Evolutionary conservation across 768 basidiomycete genomes (phyloP).

Genomic region (Rhizopogon rudus): DNA sequence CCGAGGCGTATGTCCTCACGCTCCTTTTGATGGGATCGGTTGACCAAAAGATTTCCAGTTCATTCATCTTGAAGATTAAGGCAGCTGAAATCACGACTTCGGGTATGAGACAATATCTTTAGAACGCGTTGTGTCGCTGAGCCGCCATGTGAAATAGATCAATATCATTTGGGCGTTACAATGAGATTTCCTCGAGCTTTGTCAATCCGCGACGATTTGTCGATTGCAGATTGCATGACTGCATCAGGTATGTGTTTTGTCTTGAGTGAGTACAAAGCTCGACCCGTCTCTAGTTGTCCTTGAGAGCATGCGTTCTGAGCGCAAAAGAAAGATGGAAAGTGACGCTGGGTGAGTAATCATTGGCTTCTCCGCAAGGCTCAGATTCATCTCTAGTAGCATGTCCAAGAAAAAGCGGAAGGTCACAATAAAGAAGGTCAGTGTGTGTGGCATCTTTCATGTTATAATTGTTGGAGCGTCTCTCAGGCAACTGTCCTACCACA

Average conservation of each 20-base stretch:
- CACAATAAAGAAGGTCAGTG: slow-evolving; percentile 21
- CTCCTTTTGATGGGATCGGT: neutral
- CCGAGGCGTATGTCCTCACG: slow-evolving; percentile 61
- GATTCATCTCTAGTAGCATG: slow-evolving; percentile 16
- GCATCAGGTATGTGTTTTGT: slow-evolving; percentile 45
- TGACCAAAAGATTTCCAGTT: slow-evolving; percentile 41
- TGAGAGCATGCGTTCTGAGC: slow-evolving; percentile 55
- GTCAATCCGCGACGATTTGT: slow-evolving; percentile 73
- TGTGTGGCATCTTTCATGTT: too few species aligned
- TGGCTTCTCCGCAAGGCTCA: neutral
- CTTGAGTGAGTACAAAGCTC: neutral
- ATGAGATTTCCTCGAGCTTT: slow-evolving; percentile 93
- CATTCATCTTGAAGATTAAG: slow-evolving; percentile 91
- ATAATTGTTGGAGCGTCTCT: neutral
- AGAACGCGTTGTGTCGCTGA: neutral
- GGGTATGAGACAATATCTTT: slow-evolving; percentile 37
- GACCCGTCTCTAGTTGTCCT: slow-evolving; percentile 41
- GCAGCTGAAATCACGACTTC: slow-evolving; percentile 84
- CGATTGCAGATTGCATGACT: slow-evolving; percentile 65
- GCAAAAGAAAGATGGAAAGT: slow-evolving; percentile 72
- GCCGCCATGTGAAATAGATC: slow-evolving; percentile 40
- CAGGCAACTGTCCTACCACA: slow-evolving; percentile 60
- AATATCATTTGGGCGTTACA: slow-evolving; percentile 81
- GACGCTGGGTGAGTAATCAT: slow-evolving; percentile 40
- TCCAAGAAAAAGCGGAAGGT: slow-evolving; percentile 27